These are phyloP conservation scores for Podospora anserina DNA, from an alignment of 495 filamentous ascomycete species.

Conservation along the genomic window DNA sequence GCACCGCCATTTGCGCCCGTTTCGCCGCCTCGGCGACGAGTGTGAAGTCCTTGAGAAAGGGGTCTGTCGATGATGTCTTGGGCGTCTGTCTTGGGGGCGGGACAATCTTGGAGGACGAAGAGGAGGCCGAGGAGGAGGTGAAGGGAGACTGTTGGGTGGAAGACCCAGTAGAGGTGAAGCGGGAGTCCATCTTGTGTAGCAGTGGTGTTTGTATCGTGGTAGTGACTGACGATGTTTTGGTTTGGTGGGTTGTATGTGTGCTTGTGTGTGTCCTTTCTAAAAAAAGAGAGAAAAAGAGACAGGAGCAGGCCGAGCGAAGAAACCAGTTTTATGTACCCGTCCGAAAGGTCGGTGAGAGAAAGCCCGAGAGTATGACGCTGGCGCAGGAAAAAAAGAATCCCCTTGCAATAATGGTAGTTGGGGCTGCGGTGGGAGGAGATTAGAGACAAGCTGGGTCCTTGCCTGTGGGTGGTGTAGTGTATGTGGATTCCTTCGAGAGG, in stretches of 20 bases:
- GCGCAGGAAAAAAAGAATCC: not conserved
- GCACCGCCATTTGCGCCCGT: slow-evolving; percentile 79
- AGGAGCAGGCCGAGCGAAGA: not conserved
- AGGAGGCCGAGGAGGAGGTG: not conserved
- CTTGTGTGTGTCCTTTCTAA: not conserved
- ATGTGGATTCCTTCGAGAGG: not conserved
- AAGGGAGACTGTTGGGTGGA: slow-evolving; percentile 27
- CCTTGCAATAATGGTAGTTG: not conserved
- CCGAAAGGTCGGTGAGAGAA: not conserved
- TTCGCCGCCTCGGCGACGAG: slow-evolving; percentile 94
- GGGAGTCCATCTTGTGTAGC: slow-evolving; percentile 36
- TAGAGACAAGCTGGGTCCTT: not conserved
- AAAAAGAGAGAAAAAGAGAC: not conserved
- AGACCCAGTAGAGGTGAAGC: slow-evolving; percentile 32
- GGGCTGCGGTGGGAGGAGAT: not conserved
- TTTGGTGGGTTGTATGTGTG: not conserved
- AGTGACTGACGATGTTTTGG: not conserved
- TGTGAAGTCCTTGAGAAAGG: slow-evolving; percentile 74
- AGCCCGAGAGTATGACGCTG: not conserved
- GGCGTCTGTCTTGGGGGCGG: slow-evolving; percentile 37
- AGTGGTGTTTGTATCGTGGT: not conserved
- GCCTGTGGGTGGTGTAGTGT: not conserved
- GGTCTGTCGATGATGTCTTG: slow-evolving; percentile 50
- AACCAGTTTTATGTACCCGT: not conserved
- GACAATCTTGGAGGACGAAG: slow-evolving; percentile 23